These are phyloP conservation scores for Glutinoglossum americanum DNA, from an alignment of 495 filamentous ascomycete genomes.

Conservation along the genomic window DNA sequence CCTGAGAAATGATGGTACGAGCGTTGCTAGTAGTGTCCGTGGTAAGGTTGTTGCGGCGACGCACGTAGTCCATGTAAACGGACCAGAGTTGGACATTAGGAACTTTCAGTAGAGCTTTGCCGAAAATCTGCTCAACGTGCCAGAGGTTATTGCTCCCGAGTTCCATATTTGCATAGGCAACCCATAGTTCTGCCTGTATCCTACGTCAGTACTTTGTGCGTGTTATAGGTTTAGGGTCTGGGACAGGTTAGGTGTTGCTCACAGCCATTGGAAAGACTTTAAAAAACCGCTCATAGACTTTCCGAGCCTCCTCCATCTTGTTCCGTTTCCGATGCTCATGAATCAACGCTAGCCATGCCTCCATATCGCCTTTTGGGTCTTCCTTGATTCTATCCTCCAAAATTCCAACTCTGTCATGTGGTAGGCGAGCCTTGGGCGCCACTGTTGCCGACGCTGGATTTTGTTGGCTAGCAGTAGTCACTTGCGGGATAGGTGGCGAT, in stretches of 20 bases:
- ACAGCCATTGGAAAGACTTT: slow-evolving; percentile 74
- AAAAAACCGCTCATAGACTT: slow-evolving; percentile 68
- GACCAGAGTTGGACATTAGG: slow-evolving; percentile 76
- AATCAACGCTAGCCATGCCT: slow-evolving; percentile 76
- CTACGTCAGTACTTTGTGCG: slow-evolving; percentile 5
- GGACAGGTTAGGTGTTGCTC: slow-evolving; percentile 26
- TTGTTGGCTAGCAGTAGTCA: slow-evolving; percentile 18
- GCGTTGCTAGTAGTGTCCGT: slow-evolving; percentile 59
- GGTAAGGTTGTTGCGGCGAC: slow-evolving; percentile 64
- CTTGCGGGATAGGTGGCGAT: slow-evolving; percentile 20
- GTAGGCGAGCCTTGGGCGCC: slow-evolving; percentile 31
- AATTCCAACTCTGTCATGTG: slow-evolving; percentile 60
- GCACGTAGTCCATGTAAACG: slow-evolving; percentile 86
- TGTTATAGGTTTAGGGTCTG: too few relatives aligned
- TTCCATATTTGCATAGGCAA: slow-evolving; percentile 70
- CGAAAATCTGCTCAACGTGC: slow-evolving; percentile 64
- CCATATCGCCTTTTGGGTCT: slow-evolving; percentile 75
- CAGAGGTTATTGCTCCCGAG: slow-evolving; percentile 55
- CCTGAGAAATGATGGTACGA: slow-evolving; percentile 51
- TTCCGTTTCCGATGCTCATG: slow-evolving; percentile 61
- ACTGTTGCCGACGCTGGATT: slow-evolving; percentile 17
- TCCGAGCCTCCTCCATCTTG: slow-evolving; percentile 61
- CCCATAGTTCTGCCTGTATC: slow-evolving; percentile 68
- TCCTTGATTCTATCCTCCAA: slow-evolving; percentile 78
- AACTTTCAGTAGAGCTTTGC: slow-evolving; percentile 43